Conservation (phyloP, 495 filamentous ascomycete species). For the Neurospora sp. region DNA sequence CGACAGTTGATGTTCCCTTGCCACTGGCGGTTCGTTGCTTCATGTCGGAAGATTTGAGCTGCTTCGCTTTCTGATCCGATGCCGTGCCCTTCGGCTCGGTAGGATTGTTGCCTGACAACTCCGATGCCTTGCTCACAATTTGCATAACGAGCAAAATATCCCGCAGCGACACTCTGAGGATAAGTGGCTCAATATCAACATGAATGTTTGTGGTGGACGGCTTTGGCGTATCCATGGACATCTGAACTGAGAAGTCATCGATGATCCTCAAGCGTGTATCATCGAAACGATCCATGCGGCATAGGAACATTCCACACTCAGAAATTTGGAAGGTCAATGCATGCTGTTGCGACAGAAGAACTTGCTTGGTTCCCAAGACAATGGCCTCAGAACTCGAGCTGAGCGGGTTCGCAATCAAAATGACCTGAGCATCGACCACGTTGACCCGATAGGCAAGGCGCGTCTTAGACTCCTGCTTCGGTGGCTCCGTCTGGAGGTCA, state of each 20-base stretch:
- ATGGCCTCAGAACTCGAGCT: constrained; percentile 88
- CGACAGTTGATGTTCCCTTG: constrained; percentile 51
- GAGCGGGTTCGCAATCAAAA: constrained; percentile 88
- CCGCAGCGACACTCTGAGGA: constrained; percentile 83
- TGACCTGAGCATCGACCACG: constrained; percentile 89
- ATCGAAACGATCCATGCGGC: constrained; percentile 95
- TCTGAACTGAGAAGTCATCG: constrained; percentile 86
- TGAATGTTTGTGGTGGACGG: constrained; percentile 66
- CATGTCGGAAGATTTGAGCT: constrained; percentile 46
- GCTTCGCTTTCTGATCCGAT: constrained; percentile 50
- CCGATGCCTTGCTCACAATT: constrained; percentile 86
- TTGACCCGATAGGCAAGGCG: constrained; percentile 85
- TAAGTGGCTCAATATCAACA: constrained; percentile 80
- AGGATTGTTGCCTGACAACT: constrained; percentile 57
- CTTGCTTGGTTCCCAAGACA: constrained; percentile 87
- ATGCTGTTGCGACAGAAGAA: constrained; percentile 87
- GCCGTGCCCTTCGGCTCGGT: constrained; percentile 27
- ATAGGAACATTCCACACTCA: constrained; percentile 94
- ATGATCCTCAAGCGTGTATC: constrained; percentile 78
- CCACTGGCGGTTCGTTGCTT: constrained; percentile 58
- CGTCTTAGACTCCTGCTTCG: constrained; percentile 42
- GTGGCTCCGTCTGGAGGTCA: constrained; percentile 1
- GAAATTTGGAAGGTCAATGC: constrained; percentile 85
- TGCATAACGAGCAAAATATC: constrained; percentile 92
- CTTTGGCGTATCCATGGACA: constrained; percentile 77